Evolutionary conservation across 805 yeast species (phyloP).

Genomic region (Pichia gijzeniarum): DNA sequence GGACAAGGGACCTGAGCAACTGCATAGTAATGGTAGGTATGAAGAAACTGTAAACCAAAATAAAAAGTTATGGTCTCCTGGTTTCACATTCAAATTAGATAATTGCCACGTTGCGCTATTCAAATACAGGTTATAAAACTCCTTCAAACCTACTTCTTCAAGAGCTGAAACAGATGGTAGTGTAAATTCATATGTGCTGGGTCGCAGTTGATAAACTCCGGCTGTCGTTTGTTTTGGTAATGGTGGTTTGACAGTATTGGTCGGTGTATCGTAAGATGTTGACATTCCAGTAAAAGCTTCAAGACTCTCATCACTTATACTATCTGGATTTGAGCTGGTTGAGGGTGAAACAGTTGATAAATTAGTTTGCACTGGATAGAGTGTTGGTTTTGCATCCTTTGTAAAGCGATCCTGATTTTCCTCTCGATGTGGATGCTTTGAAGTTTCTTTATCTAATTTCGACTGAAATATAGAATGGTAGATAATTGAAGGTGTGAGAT

Average conservation of each 20-base stretch:
- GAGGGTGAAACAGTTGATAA: too few relatives aligned
- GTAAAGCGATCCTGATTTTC: too few relatives aligned
- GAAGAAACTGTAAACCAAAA: constrained; percentile 63
- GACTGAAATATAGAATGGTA: too few relatives aligned
- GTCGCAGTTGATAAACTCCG: too few relatives aligned
- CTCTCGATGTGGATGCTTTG: too few relatives aligned
- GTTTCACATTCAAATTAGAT: constrained; percentile 25
- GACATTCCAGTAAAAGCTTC: neutral
- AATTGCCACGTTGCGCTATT: constrained; percentile 28
- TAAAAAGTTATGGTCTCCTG: constrained; percentile 28
- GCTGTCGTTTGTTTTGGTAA: neutral
- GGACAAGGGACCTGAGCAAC: constrained; percentile 74
- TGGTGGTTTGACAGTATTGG: neutral
- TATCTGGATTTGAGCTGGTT: too few relatives aligned
- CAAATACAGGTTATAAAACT: constrained; percentile 23
- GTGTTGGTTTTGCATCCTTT: too few relatives aligned
- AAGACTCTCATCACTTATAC: neutral
- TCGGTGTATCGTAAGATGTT: neutral
- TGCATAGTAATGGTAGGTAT: constrained; percentile 68
- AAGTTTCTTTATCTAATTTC: too few relatives aligned
- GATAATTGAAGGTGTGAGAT: constrained; percentile 3
- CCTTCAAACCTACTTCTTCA: constrained; percentile 15
- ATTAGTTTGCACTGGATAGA: too few relatives aligned
- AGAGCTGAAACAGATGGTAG: constrained; percentile 10
- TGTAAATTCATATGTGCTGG: neutral